Evolutionary conservation across 129 eudicot genomes (phyloP).

Genomic region (Lonicera japonica): DNA sequence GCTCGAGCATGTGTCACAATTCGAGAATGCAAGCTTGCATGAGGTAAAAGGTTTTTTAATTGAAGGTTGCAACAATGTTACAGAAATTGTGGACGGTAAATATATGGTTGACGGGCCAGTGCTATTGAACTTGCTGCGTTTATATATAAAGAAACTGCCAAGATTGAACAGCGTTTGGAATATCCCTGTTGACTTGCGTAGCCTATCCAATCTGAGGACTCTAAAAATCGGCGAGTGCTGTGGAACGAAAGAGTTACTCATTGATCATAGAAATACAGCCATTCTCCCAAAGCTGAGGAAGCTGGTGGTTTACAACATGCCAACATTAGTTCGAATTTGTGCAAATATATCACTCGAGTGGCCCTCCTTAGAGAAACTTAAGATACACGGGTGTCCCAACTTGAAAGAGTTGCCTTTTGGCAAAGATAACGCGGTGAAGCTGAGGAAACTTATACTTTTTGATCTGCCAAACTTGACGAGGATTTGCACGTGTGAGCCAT

Average conservation of each 20-base stretch:
- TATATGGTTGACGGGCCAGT: not conserved
- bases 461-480: no score
- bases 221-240: slow-evolving; percentile 12
- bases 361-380: slow-evolving; percentile 22
- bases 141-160: slow-evolving; percentile 18
- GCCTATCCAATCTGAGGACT: slow-evolving; percentile 17
- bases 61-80: slow-evolving; percentile 12
- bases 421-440: no score
- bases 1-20: slow-evolving; percentile 11
- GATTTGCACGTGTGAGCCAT: no score
- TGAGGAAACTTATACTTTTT: no score
- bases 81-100: slow-evolving; percentile 15
- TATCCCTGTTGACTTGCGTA: slow-evolving; percentile 6
- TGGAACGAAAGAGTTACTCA: slow-evolving; percentile 11
- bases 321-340: slow-evolving; percentile 5
- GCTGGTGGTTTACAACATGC: slow-evolving; percentile 17
- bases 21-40: slow-evolving; percentile 12
- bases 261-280: not conserved
- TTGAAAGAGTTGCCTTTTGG: no score
- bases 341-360: slow-evolving; percentile 13
- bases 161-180: slow-evolving; percentile 10
- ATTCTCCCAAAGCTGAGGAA: slow-evolving; percentile 19
- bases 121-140: slow-evolving; percentile 8
- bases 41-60: slow-evolving; percentile 13
- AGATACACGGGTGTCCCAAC: slow-evolving; percentile 16